phyloP scores from a whole-genome alignment of 352 stramenopile species.

The Phytopythium vexans region DNA sequence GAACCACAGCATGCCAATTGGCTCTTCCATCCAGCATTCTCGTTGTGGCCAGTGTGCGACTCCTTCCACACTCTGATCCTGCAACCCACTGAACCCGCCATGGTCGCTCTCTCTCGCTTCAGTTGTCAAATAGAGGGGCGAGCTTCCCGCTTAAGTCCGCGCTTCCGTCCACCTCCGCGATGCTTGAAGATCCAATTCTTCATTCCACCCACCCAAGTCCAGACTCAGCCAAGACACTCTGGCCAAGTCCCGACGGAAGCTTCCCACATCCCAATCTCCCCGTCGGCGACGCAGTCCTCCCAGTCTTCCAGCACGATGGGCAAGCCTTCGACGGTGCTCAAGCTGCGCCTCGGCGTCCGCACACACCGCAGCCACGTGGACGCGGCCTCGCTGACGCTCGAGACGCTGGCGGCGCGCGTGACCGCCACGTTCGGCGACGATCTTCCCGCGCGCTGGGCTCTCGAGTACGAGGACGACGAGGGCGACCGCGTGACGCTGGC shows the following conservation, averaged over 20 bases:
- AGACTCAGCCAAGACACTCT: too few species aligned
- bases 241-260: background rate
- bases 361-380: slow-evolving; percentile 41
- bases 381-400: slow-evolving; percentile 34
- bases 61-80: slow-evolving; percentile 1
- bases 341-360: slow-evolving; percentile 51
- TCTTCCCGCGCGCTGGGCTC: slow-evolving; percentile 27
- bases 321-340: slow-evolving; percentile 35
- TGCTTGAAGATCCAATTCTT: slow-evolving; percentile 2
- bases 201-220: too few species aligned
- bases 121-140: too few species aligned
- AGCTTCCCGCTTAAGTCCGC: background rate
- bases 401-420: slow-evolving; percentile 37
- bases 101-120: too few species aligned
- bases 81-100: background rate
- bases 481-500: slow-evolving; percentile 61
- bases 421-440: slow-evolving; percentile 29
- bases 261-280: background rate
- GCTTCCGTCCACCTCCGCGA: background rate
- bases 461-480: slow-evolving; percentile 74
- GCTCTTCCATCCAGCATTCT: too few species aligned
- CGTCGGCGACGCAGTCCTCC: background rate
- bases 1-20: too few species aligned
- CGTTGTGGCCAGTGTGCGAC: too few species aligned
- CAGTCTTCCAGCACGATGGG: background rate